A percentile compares a stretch with the other conserved stretches of the same genome.
These are phyloP conservation scores for Ceratobasidium sp. DNA, from an alignment of 1,284 basidiomycete genomes.

Conservation along the genomic window DNA sequence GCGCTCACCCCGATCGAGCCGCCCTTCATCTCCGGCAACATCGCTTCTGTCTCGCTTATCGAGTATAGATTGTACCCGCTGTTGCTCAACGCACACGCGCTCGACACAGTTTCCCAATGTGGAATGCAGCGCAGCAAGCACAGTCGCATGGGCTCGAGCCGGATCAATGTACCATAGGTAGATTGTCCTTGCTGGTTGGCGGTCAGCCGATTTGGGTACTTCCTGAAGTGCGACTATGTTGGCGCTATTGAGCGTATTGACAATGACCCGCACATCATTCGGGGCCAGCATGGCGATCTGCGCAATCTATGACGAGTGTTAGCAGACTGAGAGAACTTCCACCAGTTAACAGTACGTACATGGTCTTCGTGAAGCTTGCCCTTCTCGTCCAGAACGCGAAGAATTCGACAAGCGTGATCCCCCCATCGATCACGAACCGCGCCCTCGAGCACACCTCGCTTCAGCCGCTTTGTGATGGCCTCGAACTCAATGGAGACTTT, in stretches of 20 bases:
- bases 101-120: conserved; percentile 82
- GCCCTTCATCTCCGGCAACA: conserved; percentile 71
- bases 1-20: conserved; percentile 74
- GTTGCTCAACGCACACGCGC: conserved; percentile 73
- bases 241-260: conserved; percentile 80
- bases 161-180: conserved; percentile 93
- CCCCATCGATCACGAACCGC: conserved; percentile 86
- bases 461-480: conserved; percentile 73
- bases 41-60: conserved; percentile 82
- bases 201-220: conserved; percentile 85
- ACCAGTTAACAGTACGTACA: conserved; percentile 56
- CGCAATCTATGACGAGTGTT: conserved; percentile 70
- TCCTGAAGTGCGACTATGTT: conserved; percentile 88
- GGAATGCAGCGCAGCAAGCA: conserved; percentile 83
- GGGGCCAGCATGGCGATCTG: conserved; percentile 92
- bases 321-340: conserved; percentile 5
- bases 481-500: conserved; percentile 86
- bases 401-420: conserved; percentile 82
- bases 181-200: conserved; percentile 83
- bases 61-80: conserved; percentile 73
- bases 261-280: conserved; percentile 83
- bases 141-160: conserved; percentile 76
- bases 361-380: conserved; percentile 98
- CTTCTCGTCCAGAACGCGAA: conserved; percentile 82
- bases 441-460: conserved; percentile 77